A percentile compares a stretch with the other conserved stretches of the same genome.
phyloP scores from a whole-genome alignment of 495 filamentous ascomycete genomes.

The Bacidia gigantensis region DNA sequence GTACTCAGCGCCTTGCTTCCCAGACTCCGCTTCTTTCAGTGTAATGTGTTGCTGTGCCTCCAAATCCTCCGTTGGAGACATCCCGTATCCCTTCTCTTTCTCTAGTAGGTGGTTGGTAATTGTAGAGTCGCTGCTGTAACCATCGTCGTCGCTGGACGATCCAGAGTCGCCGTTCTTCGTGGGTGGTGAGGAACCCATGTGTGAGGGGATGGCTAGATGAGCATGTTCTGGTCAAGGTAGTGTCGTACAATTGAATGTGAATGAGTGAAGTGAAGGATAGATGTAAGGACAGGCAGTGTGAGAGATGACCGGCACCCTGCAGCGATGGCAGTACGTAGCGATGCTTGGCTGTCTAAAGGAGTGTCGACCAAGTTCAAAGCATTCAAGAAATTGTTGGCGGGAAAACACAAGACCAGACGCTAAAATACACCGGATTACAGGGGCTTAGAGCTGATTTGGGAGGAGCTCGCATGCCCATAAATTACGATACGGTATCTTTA shows the following conservation, averaged over 20 bases:
- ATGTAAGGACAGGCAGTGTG: not conserved
- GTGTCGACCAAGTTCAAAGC: not conserved
- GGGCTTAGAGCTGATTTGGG: too few species aligned
- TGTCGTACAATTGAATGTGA: not conserved
- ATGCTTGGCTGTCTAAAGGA: not conserved
- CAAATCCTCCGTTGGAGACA: not conserved
- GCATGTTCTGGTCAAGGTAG: not conserved
- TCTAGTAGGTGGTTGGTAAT: slow-evolving; percentile 4
- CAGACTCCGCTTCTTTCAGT: not conserved
- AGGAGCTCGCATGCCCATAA: too few species aligned
- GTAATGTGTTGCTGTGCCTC: not conserved
- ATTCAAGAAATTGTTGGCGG: too few species aligned
- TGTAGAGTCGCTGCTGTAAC: slow-evolving; percentile 5
- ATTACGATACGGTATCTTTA: too few species aligned
- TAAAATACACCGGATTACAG: too few species aligned
- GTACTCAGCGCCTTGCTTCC: slow-evolving; percentile 9
- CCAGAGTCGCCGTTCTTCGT: not conserved
- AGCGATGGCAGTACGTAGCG: not conserved
- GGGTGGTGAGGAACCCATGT: slow-evolving; percentile 4
- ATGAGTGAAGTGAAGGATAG: not conserved
- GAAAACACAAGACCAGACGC: too few species aligned
- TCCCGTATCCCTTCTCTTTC: slow-evolving; percentile 3
- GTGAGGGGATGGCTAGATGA: not conserved
- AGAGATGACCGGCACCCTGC: not conserved
- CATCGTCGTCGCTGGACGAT: not conserved